Evolutionary conservation across 345 rosid genomes (phyloP).

Genomic region (Lepidium africanum): DNA sequence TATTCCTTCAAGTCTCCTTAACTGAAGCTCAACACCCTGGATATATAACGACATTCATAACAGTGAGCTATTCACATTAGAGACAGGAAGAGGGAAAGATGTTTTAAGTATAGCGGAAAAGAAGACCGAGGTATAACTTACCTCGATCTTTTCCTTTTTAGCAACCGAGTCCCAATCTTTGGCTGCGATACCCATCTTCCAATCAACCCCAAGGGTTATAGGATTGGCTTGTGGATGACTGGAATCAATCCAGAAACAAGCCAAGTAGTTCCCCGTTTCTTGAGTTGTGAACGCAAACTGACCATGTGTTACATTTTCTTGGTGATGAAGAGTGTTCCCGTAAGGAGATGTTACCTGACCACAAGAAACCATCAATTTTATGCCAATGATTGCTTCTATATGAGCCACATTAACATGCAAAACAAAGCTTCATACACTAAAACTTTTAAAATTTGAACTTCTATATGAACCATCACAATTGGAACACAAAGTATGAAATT

Average conservation of each 20-base stretch:
- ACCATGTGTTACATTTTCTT: conserved; percentile 69
- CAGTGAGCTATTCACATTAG: background rate
- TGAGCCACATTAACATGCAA: background rate
- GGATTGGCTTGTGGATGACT: conserved; percentile 27
- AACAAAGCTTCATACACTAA: background rate
- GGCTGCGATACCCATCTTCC: conserved; percentile 86
- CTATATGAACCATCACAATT: background rate
- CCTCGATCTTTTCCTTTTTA: conserved; percentile 88
- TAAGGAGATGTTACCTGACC: conserved; percentile 77
- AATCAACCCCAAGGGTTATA: conserved; percentile 61
- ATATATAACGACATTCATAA: background rate
- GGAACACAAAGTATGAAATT: background rate
- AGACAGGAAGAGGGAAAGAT: background rate
- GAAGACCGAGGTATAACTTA: conserved; percentile 20
- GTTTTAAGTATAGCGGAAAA: background rate
- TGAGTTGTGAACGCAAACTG: conserved; percentile 87
- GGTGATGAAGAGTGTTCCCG: conserved; percentile 64
- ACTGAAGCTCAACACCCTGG: conserved; percentile 87
- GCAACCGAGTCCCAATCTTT: conserved; percentile 98
- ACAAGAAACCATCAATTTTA: background rate
- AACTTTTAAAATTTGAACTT: background rate
- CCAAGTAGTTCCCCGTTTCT: conserved; percentile 73
- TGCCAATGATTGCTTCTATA: background rate
- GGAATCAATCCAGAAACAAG: conserved; percentile 67
- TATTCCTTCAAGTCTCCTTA: conserved; percentile 62